Evolutionary conservation across 2,329 filamentous ascomycete species (phyloP), one percentile per base, ranked within the genome.

Genomic region (Xylaria multiplex): DNA sequence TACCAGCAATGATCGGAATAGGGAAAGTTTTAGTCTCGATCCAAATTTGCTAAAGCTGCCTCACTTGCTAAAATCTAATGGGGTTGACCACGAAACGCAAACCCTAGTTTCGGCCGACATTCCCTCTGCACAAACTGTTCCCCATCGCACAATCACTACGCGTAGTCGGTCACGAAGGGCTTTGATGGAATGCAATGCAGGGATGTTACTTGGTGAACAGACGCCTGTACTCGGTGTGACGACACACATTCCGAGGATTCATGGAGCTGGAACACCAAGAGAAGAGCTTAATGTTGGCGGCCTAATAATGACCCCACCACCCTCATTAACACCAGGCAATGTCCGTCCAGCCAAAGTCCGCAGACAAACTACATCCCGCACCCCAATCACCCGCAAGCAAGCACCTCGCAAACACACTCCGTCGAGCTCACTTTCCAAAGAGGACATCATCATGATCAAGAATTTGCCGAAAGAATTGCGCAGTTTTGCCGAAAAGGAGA

Each of bases 401-500:
- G 32, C 30, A 43, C 19, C 42, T 35, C 48, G 30, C 11, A 58
- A 59, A 46, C 32, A 16, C 32, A 54, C 4, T 16, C 6, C 8
- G n/a, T n/a, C 6, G 30, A n/a, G 7, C 13, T 35, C 53, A 8
- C 35, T 48, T 22, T 24, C 43, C 3, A 37, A n/a, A 14, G 19
- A 54, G n/a, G 43, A 56, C 19, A 37, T 30, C 16, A 3, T 27
- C 6, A 50, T 35, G 43, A 35, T 55, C 9, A 45, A 59, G 2
- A 22, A 3, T 43, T 37, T 66, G 9, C 43, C 56, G 13, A 32
- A 19, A 27, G 24, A 53, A 30, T 35, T n/a, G 16, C 56, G 19
- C 9, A 6, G 27, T 35, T 60, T 67, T 22, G 11, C 53, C 19
- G 40, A 49, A 48, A 67, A 58, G 49, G 60, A 69, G 45, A 24